phyloP scores from a whole-genome alignment of 805 yeast species.

The Henningerozyma blattae region DNA sequence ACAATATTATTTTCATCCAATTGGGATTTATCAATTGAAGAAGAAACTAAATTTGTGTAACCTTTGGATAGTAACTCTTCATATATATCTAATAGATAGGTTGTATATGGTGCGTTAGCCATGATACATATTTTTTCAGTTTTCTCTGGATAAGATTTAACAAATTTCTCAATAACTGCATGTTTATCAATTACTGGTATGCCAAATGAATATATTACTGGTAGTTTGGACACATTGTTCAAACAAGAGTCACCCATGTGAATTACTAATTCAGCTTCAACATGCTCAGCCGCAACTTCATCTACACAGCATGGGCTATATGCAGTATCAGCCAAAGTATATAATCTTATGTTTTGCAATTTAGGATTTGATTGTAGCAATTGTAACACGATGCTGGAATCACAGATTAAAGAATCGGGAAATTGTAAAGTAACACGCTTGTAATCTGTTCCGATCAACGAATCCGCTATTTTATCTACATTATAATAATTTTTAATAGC shows the following conservation, averaged over 20 bases:
- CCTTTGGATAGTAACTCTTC: conserved; percentile 17
- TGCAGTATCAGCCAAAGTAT: conserved; percentile 91
- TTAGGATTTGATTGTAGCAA: conserved; percentile 30
- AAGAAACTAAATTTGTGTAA: conserved; percentile 27
- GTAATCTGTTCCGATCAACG: conserved; percentile 28
- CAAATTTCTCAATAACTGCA: conserved; percentile 29
- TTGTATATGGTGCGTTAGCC: conserved; percentile 63
- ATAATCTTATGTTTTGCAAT: conserved; percentile 31
- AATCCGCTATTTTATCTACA: conserved; percentile 33
- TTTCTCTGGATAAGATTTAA: conserved; percentile 28
- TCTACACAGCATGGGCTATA: conserved; percentile 94
- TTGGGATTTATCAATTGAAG: conserved; percentile 27
- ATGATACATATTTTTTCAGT: conserved; percentile 44
- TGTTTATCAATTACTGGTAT: conserved; percentile 41
- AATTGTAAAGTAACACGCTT: conserved; percentile 71
- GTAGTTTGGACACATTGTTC: conserved; percentile 61
- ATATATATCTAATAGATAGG: conserved; percentile 31
- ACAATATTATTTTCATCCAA: conserved; percentile 27
- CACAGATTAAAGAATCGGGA: conserved; percentile 71
- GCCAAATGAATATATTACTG: conserved; percentile 74
- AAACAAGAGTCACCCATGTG: conserved; percentile 95
- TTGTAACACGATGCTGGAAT: conserved; percentile 61
- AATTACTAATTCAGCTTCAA: conserved; percentile 67
- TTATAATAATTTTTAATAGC: conserved; percentile 42
- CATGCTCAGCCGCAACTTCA: conserved; percentile 94